These are phyloP conservation scores for Zygosaccharomyces gambellarensis DNA, from an alignment of 805 yeast species.

Conservation along the genomic window DNA sequence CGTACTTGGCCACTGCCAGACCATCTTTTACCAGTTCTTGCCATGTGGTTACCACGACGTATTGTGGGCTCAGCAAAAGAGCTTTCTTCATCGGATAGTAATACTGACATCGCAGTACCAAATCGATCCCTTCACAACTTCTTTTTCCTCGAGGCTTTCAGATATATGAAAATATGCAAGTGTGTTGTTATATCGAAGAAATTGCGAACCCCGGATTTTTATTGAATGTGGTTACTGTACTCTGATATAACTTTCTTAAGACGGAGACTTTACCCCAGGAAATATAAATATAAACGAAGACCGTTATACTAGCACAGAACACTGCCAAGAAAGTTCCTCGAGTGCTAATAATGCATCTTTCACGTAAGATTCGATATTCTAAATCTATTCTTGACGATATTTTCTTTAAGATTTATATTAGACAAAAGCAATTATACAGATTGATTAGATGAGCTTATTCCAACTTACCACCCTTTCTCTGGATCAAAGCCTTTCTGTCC, in stretches of 20 bases:
- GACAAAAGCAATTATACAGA: slow-evolving; percentile 16
- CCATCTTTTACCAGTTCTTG: slow-evolving; percentile 53
- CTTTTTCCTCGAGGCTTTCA: neutral
- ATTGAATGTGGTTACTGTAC: neutral
- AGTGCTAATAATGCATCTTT: neutral
- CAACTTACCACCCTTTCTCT: slow-evolving; percentile 95
- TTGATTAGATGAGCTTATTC: slow-evolving; percentile 51
- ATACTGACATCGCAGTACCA: slow-evolving; percentile 27
- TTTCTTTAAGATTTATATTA: neutral
- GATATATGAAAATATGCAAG: too few species aligned
- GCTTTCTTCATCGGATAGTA: slow-evolving; percentile 33
- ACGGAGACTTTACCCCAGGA: neutral
- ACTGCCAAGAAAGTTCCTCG: neutral
- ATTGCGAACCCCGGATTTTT: too few species aligned
- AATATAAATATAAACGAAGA: neutral
- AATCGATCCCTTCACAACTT: too few species aligned
- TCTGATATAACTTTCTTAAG: neutral
- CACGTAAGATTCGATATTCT: neutral
- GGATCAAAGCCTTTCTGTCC: slow-evolving; percentile 97
- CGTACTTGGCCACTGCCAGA: slow-evolving; percentile 19
- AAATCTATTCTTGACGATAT: neutral
- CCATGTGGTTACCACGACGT: slow-evolving; percentile 50
- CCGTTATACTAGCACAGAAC: neutral
- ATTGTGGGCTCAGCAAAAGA: slow-evolving; percentile 34
- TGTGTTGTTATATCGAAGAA: too few species aligned